Percentiles rank a stretch among this genome's conserved stretches.
Conservation (phyloP, 768 basidiomycete genomes). For the Filobasidium wieringae region DNA sequence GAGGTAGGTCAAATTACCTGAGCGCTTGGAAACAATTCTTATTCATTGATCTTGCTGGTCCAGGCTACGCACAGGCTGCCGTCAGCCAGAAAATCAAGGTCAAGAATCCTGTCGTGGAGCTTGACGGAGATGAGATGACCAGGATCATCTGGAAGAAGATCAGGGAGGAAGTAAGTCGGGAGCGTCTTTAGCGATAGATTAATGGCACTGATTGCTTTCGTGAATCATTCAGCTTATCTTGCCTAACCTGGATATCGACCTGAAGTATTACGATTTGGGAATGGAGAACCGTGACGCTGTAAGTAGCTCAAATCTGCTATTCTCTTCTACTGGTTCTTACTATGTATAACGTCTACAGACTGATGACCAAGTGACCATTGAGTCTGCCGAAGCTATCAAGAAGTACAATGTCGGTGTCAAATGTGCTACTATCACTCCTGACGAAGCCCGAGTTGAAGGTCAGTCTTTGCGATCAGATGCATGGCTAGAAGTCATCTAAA, state of each 20-base stretch:
- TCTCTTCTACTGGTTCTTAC: background rate
- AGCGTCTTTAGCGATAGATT: no score
- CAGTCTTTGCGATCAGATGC: no score
- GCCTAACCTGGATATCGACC: conserved; percentile 85
- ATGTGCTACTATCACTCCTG: conserved; percentile 97
- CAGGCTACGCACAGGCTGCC: background rate
- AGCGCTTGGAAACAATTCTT: background rate
- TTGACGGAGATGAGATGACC: conserved; percentile 99
- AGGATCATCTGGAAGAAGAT: conserved; percentile 99
- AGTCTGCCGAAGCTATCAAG: conserved; percentile 86
- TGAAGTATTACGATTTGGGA: conserved; percentile 98
- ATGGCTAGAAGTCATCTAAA: no score
- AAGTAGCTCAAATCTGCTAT: conserved; percentile 18
- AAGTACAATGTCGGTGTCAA: conserved; percentile 96
- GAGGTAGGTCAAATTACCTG: background rate
- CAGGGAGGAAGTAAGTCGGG: conserved; percentile 64
- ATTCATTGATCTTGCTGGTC: background rate
- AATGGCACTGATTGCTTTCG: no score
- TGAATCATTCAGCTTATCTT: conserved; percentile 94
- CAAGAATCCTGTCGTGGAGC: conserved; percentile 79
- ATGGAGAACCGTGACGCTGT: conserved; percentile 84
- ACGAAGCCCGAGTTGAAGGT: conserved; percentile 80
- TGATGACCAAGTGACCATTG: conserved; percentile 81
- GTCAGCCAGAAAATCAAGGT: conserved; percentile 51
- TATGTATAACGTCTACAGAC: conserved; percentile 47